A percentile compares a stretch with the other conserved stretches of the same genome.
phyloP scores from a whole-genome alignment of 495 filamentous ascomycete species.

The Podospora pseudocomata region DNA sequence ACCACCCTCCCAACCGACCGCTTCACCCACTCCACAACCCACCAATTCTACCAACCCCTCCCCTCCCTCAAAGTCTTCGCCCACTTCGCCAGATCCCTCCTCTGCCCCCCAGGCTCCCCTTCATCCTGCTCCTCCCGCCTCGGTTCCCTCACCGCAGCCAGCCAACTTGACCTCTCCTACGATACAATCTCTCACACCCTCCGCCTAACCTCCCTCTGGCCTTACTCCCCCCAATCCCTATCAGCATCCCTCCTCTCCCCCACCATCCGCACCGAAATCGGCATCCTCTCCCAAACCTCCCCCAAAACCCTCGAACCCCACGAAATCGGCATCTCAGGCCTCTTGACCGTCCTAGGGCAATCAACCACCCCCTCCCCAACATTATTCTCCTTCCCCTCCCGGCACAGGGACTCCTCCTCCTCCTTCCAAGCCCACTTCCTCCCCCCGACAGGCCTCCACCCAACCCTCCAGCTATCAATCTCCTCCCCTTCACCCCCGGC shows the following conservation, averaged over 20 bases:
- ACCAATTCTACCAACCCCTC: slow-evolving; percentile 66
- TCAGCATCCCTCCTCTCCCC: slow-evolving; percentile 35
- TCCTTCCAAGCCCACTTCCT: slow-evolving; percentile 54
- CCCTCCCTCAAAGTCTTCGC: slow-evolving; percentile 54
- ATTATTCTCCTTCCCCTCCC: slow-evolving; percentile 84
- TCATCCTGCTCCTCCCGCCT: slow-evolving; percentile 36
- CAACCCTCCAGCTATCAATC: slow-evolving; percentile 63
- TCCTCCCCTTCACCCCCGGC: slow-evolving; percentile 37
- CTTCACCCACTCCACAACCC: slow-evolving; percentile 61
- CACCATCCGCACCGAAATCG: slow-evolving; percentile 63
- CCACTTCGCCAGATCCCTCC: slow-evolving; percentile 51
- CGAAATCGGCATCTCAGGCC: slow-evolving; percentile 73
- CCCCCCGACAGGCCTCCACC: slow-evolving; percentile 80
- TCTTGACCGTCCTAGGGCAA: slow-evolving; percentile 73
- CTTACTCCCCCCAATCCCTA: slow-evolving; percentile 40
- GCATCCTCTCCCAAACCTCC: slow-evolving; percentile 67
- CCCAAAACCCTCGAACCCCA: slow-evolving; percentile 57
- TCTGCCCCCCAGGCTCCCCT: slow-evolving; percentile 46
- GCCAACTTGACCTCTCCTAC: slow-evolving; percentile 73
- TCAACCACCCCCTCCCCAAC: slow-evolving; percentile 63
- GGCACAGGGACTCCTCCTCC: slow-evolving; percentile 61
- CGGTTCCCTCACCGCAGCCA: slow-evolving; percentile 42
- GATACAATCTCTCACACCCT: slow-evolving; percentile 65
- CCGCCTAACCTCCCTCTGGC: slow-evolving; percentile 61
- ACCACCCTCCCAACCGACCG: slow-evolving; percentile 59